These are phyloP conservation scores for Pichia sp. DNA, from an alignment of 1,139 yeast species.

Conservation along the genomic window DNA sequence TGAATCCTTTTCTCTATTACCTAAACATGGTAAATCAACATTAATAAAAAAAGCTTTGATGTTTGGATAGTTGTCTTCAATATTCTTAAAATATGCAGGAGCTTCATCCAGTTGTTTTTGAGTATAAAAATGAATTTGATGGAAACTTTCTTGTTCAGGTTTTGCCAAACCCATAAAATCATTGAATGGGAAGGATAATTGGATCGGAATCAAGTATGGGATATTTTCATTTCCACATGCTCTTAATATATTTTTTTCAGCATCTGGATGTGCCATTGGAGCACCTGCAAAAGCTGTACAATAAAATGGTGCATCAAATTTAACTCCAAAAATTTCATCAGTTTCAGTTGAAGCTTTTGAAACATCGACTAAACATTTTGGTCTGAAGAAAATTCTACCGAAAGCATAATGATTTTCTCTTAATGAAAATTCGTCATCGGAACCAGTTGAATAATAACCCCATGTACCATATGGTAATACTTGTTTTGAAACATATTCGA, in stretches of 20 bases:
- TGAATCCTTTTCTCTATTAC: conserved; percentile 41
- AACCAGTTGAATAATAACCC: conserved; percentile 34
- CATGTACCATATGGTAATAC: conserved; percentile 30
- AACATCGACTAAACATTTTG: conserved; percentile 40
- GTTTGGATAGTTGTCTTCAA: conserved; percentile 36
- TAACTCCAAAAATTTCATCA: conserved; percentile 36
- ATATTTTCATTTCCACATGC: conserved; percentile 40
- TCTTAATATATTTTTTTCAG: conserved; percentile 46
- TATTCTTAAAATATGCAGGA: conserved; percentile 26
- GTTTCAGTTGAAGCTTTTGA: conserved; percentile 34
- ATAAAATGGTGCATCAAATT: conserved; percentile 49
- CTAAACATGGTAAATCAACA: conserved; percentile 53
- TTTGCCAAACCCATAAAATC: conserved; percentile 39
- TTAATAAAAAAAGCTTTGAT: conserved; percentile 48
- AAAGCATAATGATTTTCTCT: conserved; percentile 36
- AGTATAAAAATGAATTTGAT: conserved; percentile 45
- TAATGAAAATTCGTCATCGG: conserved; percentile 33
- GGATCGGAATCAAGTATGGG: conserved; percentile 47
- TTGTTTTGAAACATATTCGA: conserved; percentile 32
- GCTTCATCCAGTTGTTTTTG: conserved; percentile 32
- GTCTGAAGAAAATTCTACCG: conserved; percentile 37
- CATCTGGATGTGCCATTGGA: conserved; percentile 56
- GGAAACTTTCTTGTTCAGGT: conserved; percentile 43
- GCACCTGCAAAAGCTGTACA: conserved; percentile 66
- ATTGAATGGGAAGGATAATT: conserved; percentile 43